These are phyloP conservation scores for Plasmodium malariae DNA, from an alignment of 169 alveolate species.

Conservation along the genomic window DNA sequence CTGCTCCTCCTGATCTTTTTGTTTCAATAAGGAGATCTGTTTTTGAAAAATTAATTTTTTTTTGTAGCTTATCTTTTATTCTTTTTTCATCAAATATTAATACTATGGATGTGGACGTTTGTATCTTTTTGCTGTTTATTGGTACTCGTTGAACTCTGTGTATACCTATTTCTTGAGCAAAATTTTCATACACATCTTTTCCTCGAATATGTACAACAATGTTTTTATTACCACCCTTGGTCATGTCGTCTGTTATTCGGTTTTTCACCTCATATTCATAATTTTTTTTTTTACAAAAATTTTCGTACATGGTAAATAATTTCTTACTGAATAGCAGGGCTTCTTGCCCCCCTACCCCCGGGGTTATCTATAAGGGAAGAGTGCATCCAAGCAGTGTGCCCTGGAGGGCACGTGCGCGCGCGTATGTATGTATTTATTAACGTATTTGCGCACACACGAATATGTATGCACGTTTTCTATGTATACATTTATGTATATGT, in stretches of 20 bases:
- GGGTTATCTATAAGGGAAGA: slow-evolving; percentile 79
- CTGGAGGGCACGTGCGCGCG: slow-evolving; percentile 40
- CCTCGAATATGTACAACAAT: slow-evolving; percentile 86
- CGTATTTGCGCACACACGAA: neutral
- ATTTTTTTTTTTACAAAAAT: slow-evolving; percentile 75
- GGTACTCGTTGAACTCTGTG: slow-evolving; percentile 94
- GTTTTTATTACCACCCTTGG: slow-evolving; percentile 82
- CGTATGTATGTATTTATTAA: no score
- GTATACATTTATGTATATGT: neutral
- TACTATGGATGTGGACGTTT: slow-evolving; percentile 92
- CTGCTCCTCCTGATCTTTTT: slow-evolving; percentile 95
- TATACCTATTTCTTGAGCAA: slow-evolving; percentile 84
- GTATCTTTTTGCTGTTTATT: slow-evolving; percentile 88
- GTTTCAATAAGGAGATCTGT: slow-evolving; percentile 90
- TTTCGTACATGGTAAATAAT: slow-evolving; percentile 87
- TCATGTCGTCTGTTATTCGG: slow-evolving; percentile 33
- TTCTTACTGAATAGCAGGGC: slow-evolving; percentile 90
- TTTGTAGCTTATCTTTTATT: slow-evolving; percentile 16
- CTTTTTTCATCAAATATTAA: slow-evolving; percentile 87
- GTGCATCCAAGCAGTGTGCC: slow-evolving; percentile 55
- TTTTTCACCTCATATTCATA: slow-evolving; percentile 73
- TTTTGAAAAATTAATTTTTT: slow-evolving; percentile 68
- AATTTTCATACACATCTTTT: slow-evolving; percentile 79
- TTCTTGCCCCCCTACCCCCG: slow-evolving; percentile 94
- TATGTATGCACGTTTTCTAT: neutral